Conservation (phyloP, 305 asterid genomes). For the Ruellia speciosa region DNA sequence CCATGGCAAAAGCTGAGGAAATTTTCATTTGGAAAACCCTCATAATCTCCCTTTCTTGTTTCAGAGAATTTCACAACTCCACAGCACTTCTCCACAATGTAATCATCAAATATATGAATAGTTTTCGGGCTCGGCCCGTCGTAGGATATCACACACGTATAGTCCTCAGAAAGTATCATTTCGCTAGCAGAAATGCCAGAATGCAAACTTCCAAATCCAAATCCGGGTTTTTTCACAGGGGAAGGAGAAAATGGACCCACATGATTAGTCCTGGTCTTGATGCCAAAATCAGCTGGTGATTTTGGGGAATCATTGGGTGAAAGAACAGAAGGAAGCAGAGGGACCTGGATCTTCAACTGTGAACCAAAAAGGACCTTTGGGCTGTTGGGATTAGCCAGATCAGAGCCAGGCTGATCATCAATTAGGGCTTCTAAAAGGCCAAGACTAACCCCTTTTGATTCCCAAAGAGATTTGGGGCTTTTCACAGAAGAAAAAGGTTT, state of each 20-base stretch:
- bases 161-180: conserved; percentile 78
- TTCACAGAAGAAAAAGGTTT: conserved; percentile 34
- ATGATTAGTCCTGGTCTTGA: conserved; percentile 52
- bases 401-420: conserved; percentile 28
- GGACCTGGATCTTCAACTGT: conserved; percentile 67
- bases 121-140: conserved; percentile 78
- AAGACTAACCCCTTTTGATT: conserved; percentile 35
- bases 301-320: conserved; percentile 42
- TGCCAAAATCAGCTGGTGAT: conserved; percentile 62
- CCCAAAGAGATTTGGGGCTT: conserved; percentile 41
- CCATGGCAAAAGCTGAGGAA: no score
- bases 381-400: conserved; percentile 28
- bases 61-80: conserved; percentile 23
- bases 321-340: conserved; percentile 31
- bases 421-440: conserved; percentile 52
- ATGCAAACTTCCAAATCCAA: conserved; percentile 30
- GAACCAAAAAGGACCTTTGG: conserved; percentile 70
- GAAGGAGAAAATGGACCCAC: conserved; percentile 41
- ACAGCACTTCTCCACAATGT: conserved; percentile 59
- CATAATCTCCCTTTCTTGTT: conserved; percentile 21
- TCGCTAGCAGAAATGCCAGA: conserved; percentile 42
- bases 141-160: conserved; percentile 61
- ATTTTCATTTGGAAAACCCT: no score
- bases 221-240: conserved; percentile 41
- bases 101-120: conserved; percentile 69